Evolutionary conservation across 305 asterid genomes (phyloP).

Genomic region (Solanum hybrid): DNA sequence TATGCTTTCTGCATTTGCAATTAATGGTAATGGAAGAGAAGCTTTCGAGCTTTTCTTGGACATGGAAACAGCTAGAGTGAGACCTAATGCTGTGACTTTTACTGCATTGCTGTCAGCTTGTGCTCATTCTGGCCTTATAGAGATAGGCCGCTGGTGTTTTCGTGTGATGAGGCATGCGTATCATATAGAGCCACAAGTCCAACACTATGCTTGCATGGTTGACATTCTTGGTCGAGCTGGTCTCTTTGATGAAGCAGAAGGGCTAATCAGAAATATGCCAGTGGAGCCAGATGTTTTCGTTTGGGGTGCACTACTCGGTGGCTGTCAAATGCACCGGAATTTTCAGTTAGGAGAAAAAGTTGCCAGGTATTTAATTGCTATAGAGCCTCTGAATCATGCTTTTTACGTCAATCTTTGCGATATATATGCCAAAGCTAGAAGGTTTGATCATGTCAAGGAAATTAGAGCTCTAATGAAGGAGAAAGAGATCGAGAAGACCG

Average conservation of each 20-base stretch:
- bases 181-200: slow-evolving; percentile 34
- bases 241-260: slow-evolving; percentile 53
- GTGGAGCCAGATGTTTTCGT: slow-evolving; percentile 61
- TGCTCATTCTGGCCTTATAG: slow-evolving; percentile 60
- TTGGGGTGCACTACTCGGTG: slow-evolving; percentile 81
- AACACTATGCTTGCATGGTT: slow-evolving; percentile 73
- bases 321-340: slow-evolving; percentile 62
- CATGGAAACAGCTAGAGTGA: slow-evolving; percentile 43
- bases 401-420: slow-evolving; percentile 56
- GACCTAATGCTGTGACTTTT: slow-evolving; percentile 61
- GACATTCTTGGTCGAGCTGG: slow-evolving; percentile 65
- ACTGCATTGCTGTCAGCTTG: slow-evolving; percentile 51
- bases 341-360: slow-evolving; percentile 52
- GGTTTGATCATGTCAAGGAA: slow-evolving; percentile 40
- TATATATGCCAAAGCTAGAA: slow-evolving; percentile 55
- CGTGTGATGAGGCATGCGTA: slow-evolving; percentile 33
- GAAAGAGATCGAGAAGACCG: slow-evolving; percentile 33
- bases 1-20: slow-evolving; percentile 58
- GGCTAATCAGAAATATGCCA: slow-evolving; percentile 47
- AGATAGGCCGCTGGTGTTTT: slow-evolving; percentile 45
- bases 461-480: slow-evolving; percentile 47
- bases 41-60: slow-evolving; percentile 44
- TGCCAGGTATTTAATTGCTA: slow-evolving; percentile 35
- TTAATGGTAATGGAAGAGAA: slow-evolving; percentile 46
- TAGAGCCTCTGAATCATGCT: slow-evolving; percentile 65